phyloP scores from a whole-genome alignment of 495 filamentous ascomycete genomes.

The Hypoxylon fragiforme region DNA sequence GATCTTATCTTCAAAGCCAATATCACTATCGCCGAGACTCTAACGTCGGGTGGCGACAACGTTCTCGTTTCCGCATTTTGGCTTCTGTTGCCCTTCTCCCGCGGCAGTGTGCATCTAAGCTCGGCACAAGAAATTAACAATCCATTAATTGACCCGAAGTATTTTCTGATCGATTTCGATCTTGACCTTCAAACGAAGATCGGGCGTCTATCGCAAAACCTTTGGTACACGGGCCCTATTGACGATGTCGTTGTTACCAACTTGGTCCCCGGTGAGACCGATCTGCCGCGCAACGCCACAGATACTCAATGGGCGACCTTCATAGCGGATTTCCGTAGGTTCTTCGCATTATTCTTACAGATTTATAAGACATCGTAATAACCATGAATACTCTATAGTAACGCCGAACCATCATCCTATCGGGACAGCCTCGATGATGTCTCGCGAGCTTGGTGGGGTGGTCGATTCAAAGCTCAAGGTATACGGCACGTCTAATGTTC shows the following conservation, averaged over 20 bases:
- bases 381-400: slow-evolving; percentile 11
- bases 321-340: slow-evolving; percentile 25
- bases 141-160: slow-evolving; percentile 41
- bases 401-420: slow-evolving; percentile 38
- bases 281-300: slow-evolving; percentile 35
- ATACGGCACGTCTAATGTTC: slow-evolving; percentile 51
- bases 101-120: slow-evolving; percentile 49
- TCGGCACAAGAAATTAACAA: slow-evolving; percentile 39
- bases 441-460: slow-evolving; percentile 46
- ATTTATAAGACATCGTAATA: not conserved
- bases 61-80: slow-evolving; percentile 46
- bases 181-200: slow-evolving; percentile 31
- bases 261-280: slow-evolving; percentile 16
- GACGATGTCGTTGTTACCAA: slow-evolving; percentile 11
- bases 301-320: slow-evolving; percentile 36
- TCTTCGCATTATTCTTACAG: not conserved
- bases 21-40: slow-evolving; percentile 48
- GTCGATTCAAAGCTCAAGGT: slow-evolving; percentile 57
- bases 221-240: slow-evolving; percentile 36
- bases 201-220: slow-evolving; percentile 27
- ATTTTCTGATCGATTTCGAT: slow-evolving; percentile 43
- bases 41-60: slow-evolving; percentile 33
- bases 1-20: slow-evolving; percentile 47
- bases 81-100: slow-evolving; percentile 45
- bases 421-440: slow-evolving; percentile 49